These are phyloP conservation scores for Larix kaempferi DNA, from an alignment of 75 land plant genomes.

Conservation along the genomic window DNA sequence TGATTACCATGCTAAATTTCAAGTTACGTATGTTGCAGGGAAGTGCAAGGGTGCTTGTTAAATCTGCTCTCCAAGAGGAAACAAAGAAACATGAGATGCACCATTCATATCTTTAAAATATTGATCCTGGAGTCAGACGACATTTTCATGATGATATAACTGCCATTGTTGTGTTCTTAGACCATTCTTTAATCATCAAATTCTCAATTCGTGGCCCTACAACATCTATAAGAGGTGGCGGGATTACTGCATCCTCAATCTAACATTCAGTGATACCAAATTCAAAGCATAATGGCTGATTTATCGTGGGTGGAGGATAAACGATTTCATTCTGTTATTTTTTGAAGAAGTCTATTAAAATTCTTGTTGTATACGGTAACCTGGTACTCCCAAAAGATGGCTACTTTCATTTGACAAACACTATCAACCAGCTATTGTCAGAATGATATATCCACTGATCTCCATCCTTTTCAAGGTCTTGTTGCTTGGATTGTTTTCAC, in stretches of 20 bases:
- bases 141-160: too few species aligned
- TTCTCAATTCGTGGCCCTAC: constrained; percentile 10
- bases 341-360: neutral
- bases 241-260: neutral
- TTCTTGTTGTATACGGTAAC: constrained; percentile 11
- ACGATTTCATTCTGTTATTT: constrained; percentile 6
- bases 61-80: constrained; percentile 55
- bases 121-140: too few species aligned
- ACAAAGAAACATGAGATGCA: too few species aligned
- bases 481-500: too few species aligned
- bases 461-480: too few species aligned
- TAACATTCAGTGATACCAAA: constrained; percentile 1
- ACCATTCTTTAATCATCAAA: constrained; percentile 33
- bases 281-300: neutral
- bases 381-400: constrained; percentile 5
- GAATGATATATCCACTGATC: too few species aligned
- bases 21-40: constrained; percentile 25
- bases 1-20: too few species aligned
- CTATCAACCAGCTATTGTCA: neutral
- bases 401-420: neutral
- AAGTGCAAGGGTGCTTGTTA: constrained; percentile 55
- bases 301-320: neutral
- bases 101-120: too few species aligned
- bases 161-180: too few species aligned
- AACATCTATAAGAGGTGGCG: neutral